Base-by-base conservation (phyloP, 495 filamentous ascomycete species). In the Neurospora sp. region DNA sequence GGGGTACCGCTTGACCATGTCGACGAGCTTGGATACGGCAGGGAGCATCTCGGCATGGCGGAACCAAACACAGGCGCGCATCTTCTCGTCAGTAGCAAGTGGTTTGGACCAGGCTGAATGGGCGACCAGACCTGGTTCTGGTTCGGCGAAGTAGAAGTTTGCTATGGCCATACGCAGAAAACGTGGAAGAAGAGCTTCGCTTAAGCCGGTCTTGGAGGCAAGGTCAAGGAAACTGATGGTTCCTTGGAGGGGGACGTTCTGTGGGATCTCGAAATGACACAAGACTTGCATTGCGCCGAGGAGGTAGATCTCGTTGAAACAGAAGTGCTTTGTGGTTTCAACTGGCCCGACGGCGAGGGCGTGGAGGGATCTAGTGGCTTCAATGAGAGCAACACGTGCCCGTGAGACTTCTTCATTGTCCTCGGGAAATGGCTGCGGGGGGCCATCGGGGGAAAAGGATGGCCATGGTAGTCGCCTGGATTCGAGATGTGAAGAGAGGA, bases 21-120 rank as follows among this genome's bases (percentile, higher is more conserved):
- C 73, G 89, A 94, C 77, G 89, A 94, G 82, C 88, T 96, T 70
- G 81, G 92, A 75, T 90, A 96, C 81, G 90, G 95, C 20, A 92
- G 92, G 92, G 84, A 89, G 71, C 83, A 83, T 71, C 87, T 94
- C 35, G 88, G 90, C 48, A 14, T 74, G 59, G n/a, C 74, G 42
- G 40, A 72, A 75, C 72, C 74, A 73, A 5, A 78, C 69, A 38
- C 71, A 74, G n/a, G 76, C 74, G 69, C 71, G 66, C 75, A 77
- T 74, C 31, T 74, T 72, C 54, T 75, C 73, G 70, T 76, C 78
- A 31, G 44, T 70, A 14, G 74, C 74, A 37, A 77, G 78, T 5
- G 39, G 41, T 27, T 35, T 70, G 35, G 74, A 83, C 18, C 74
- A 74, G n/a, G 82, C 80, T 23, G 78, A 81, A 70, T 84, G 83